phyloP scores from a whole-genome alignment of 2,329 filamentous ascomycete species.

The Orbilia ellipsospora region DNA sequence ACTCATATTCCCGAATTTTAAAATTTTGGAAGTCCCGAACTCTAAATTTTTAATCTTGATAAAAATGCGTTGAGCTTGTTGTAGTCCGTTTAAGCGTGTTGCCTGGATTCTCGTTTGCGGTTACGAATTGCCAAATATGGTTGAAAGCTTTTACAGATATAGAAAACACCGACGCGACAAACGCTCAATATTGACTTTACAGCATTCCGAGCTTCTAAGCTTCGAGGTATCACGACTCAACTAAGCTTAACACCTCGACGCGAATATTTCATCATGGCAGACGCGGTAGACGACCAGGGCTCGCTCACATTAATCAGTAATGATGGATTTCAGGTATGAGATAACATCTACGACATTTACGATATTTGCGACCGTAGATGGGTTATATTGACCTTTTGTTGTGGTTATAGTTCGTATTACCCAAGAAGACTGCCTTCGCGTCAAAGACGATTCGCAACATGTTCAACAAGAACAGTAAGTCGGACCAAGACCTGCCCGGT shows the following conservation, averaged over 20 bases:
- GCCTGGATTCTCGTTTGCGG: conserved; percentile 14
- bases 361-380: background rate
- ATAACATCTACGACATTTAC: background rate
- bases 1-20: conserved; percentile 15
- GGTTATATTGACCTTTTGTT: background rate
- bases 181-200: background rate
- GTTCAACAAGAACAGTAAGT: conserved; percentile 72
- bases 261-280: conserved; percentile 30
- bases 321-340: conserved; percentile 68
- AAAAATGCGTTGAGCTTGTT: conserved; percentile 43
- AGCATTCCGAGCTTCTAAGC: no score
- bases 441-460: conserved; percentile 73
- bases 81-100: conserved; percentile 13
- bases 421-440: conserved; percentile 71
- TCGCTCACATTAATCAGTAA: conserved; percentile 74
- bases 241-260: conserved; percentile 4
- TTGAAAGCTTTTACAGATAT: background rate
- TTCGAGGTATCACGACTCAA: background rate
- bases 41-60: background rate
- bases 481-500: no score
- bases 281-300: conserved; percentile 61
- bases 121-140: conserved; percentile 15
- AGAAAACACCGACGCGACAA: conserved; percentile 25
- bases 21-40: background rate
- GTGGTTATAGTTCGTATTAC: conserved; percentile 68